phyloP scores from a whole-genome alignment of 1,284 basidiomycete species.

The Polyporus tsugae region DNA sequence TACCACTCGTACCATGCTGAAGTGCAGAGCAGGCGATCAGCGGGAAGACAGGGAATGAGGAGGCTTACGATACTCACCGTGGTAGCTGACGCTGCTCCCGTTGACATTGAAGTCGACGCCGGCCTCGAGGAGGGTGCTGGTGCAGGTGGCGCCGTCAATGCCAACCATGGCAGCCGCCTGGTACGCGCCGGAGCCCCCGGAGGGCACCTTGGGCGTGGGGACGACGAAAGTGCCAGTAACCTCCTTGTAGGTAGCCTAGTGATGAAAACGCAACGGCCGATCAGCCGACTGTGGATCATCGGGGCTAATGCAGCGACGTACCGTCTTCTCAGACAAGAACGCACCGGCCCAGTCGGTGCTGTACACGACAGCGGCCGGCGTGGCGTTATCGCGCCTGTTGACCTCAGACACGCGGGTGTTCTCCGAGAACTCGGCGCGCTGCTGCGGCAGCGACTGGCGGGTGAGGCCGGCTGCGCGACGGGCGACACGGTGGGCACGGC shows the following conservation, averaged over 20 bases:
- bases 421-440: constrained; percentile 6
- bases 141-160: constrained; percentile 31
- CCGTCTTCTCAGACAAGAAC: constrained; percentile 29
- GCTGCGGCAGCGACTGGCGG: constrained; percentile 31
- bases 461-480: constrained; percentile 24
- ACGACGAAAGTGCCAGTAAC: constrained; percentile 45
- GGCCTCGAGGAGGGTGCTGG: constrained; percentile 32
- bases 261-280: background rate
- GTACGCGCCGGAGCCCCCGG: constrained; percentile 36
- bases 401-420: constrained; percentile 8
- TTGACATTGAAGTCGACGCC: constrained; percentile 42
- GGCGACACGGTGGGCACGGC: constrained; percentile 28
- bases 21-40: too few species aligned
- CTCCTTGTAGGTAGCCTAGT: constrained; percentile 38
- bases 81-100: constrained; percentile 35
- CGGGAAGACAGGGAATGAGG: too few species aligned
- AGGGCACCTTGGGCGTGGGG: constrained; percentile 37
- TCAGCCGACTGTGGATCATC: background rate
- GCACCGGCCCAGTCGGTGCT: constrained; percentile 41
- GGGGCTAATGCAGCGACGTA: constrained; percentile 17
- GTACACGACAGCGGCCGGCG: constrained; percentile 30
- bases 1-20: constrained; percentile 51
- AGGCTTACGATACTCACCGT: constrained; percentile 9
- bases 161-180: constrained; percentile 35
- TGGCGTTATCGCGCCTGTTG: constrained; percentile 18